Evolutionary conservation across 176 grass and related monocot species (phyloP).

Genomic region (Hyparrhenia diplandra): DNA sequence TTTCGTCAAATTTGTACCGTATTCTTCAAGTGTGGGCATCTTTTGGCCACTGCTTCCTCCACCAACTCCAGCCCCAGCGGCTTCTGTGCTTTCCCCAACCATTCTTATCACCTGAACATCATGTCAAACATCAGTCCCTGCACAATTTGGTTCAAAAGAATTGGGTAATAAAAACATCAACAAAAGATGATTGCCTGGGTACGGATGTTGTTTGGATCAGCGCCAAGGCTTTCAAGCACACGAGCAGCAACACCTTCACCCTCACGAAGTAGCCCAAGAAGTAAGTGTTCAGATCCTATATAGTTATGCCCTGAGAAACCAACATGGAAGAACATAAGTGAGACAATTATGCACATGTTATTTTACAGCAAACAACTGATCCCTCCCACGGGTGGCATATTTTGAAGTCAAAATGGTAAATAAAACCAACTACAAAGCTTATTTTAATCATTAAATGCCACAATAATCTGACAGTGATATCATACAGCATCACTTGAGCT

Average conservation of each 20-base stretch:
- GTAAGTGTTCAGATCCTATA: slow-evolving; percentile 91
- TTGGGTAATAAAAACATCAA: background rate
- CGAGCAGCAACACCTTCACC: slow-evolving; percentile 92
- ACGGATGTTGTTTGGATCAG: slow-evolving; percentile 88
- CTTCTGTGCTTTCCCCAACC: slow-evolving; percentile 96
- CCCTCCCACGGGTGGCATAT: background rate
- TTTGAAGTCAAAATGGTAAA: background rate
- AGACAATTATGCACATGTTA: slow-evolving; percentile 6
- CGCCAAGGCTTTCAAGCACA: slow-evolving; percentile 90
- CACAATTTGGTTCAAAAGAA: background rate
- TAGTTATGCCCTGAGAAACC: slow-evolving; percentile 82
- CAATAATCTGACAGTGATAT: slow-evolving; percentile 11
- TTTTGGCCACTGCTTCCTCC: slow-evolving; percentile 91
- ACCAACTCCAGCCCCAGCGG: slow-evolving; percentile 86
- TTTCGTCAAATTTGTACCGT: slow-evolving; percentile 98
- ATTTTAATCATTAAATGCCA: background rate
- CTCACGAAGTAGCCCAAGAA: slow-evolving; percentile 85
- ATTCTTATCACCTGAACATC: slow-evolving; percentile 87
- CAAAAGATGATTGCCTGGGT: slow-evolving; percentile 62
- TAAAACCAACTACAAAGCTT: background rate
- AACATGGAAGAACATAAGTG: slow-evolving; percentile 22
- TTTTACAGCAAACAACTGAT: background rate
- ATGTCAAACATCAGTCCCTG: slow-evolving; percentile 6
- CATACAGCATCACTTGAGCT: background rate
- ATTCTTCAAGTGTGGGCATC: slow-evolving; percentile 98